Base-by-base conservation (phyloP, 306 rosid genomes). In the Myrica gale region DNA sequence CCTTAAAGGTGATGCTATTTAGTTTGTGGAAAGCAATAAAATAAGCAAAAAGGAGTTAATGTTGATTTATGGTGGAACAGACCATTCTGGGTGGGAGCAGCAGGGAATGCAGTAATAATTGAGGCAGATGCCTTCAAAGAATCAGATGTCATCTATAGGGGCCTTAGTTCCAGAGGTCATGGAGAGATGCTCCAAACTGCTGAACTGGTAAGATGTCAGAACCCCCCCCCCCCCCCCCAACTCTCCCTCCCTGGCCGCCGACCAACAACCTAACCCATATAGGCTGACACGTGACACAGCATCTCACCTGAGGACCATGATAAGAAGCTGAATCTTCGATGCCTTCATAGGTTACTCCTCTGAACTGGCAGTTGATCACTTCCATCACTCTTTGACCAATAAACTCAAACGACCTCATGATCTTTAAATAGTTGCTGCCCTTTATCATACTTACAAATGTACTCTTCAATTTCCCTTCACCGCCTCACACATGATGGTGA, bases 111-210 rank as follows among this genome's bases (percentile, higher is more conserved):
- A 16, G 97, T 94, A 12, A 60, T 86, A 71, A 94, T 94, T 69
- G 98, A 94, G 78, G 98, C 97, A 65, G 98, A 94, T 80, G 98
- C 98, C 73, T 94, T 94, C 71, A 94, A 94, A 82, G 98, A 94
- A 89, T 88, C 97, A 17, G 98, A 94, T 85, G 98, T 94, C 70
- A 87, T 94, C 82, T 94, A 91, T 69, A 90, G 76, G 78, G 98
- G 96, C 83, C 97, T 94, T 57, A 90, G 92, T 83, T 87, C 97
- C 69, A 88, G 97, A 78, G 96, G 97, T n/a, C 90, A 87, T 54
- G 70, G 97, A 26, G 97, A 94, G 80, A 91, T 94, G 96, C 92
- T 94, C 80, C 91, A 82, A 78, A 94, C 96, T 46, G 98, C 98
- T 58, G 97, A 94, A 85, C 73, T 94, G 94, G 98, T 94, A 63